Evolutionary conservation across 2,329 filamentous ascomycete species (phyloP).

Genomic region (Coccinonectria pachysandricola): DNA sequence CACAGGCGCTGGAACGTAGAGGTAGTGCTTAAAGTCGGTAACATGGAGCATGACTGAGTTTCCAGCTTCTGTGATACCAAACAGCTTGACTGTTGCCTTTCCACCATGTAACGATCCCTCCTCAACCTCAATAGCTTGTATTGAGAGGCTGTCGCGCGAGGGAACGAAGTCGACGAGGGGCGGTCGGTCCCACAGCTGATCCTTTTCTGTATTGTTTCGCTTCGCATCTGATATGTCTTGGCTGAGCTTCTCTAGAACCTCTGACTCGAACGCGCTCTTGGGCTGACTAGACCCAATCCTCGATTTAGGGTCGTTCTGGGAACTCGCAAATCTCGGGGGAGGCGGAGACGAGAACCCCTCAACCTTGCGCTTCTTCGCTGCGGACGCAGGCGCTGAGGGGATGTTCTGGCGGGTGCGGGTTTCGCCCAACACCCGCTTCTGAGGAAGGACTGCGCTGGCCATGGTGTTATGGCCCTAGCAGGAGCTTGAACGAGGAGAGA

Average conservation of each 20-base stretch:
- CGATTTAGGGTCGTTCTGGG: constrained; percentile 50
- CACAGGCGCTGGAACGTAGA: constrained; percentile 83
- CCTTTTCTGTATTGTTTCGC: constrained; percentile 79
- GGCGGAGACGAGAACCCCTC: constrained; percentile 50
- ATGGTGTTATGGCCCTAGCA: too few relatives aligned
- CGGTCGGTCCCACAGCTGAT: constrained; percentile 77
- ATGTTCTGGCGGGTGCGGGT: constrained; percentile 55
- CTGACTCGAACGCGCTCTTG: constrained; percentile 87
- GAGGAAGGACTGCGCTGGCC: constrained; percentile 45
- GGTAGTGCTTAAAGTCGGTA: constrained; percentile 90
- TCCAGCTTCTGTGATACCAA: constrained; percentile 75
- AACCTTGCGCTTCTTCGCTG: constrained; percentile 79
- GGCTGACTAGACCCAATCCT: constrained; percentile 62
- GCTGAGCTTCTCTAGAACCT: constrained; percentile 90
- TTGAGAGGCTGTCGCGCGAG: constrained; percentile 60
- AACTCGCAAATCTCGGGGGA: constrained; percentile 48
- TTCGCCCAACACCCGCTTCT: constrained; percentile 65
- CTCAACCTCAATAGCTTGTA: constrained; percentile 93
- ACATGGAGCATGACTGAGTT: constrained; percentile 94
- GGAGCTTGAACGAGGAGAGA: too few relatives aligned
- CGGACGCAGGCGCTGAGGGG: constrained; percentile 41
- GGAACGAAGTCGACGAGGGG: constrained; percentile 43
- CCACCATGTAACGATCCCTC: constrained; percentile 76
- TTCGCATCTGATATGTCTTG: constrained; percentile 84
- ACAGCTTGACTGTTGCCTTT: constrained; percentile 73